A percentile compares a stretch with the other conserved stretches of the same genome.
Evolutionary conservation across 108 stramenopile species (phyloP).

Genomic region (Craspedostauros australis): DNA sequence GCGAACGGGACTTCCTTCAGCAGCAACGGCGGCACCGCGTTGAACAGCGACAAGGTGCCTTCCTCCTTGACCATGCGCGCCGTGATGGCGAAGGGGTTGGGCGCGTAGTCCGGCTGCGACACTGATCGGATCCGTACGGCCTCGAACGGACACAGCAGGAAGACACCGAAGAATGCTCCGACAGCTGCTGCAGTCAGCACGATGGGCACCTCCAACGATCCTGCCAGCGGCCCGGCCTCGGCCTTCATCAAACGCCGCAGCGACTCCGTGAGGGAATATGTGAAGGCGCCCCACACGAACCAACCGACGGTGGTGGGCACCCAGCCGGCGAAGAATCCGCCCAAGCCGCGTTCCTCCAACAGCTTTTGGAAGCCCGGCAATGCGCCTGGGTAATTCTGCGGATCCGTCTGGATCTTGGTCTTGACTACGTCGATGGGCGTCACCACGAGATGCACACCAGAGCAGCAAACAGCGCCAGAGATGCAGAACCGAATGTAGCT

Average conservation of each 20-base stretch:
- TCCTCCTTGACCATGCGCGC: slow-evolving; percentile 50
- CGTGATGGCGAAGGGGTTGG: slow-evolving; percentile 42
- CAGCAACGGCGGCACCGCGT: slow-evolving; percentile 44
- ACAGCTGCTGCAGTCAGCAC: slow-evolving; percentile 29
- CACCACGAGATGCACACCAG: slow-evolving; percentile 58
- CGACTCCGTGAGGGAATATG: slow-evolving; percentile 69
- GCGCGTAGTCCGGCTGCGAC: slow-evolving; percentile 56
- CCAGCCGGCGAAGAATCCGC: slow-evolving; percentile 77
- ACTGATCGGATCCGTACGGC: slow-evolving; percentile 63
- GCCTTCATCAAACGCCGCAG: slow-evolving; percentile 43
- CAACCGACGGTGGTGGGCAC: slow-evolving; percentile 80
- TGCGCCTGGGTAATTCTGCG: slow-evolving; percentile 57
- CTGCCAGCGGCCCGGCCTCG: slow-evolving; percentile 14
- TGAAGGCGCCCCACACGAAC: slow-evolving; percentile 58
- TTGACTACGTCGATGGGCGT: slow-evolving; percentile 57
- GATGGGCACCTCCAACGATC: slow-evolving; percentile 40
- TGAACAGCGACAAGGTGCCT: slow-evolving; percentile 51
- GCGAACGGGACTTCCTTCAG: slow-evolving; percentile 48
- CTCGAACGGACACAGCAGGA: slow-evolving; percentile 63
- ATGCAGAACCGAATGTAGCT: slow-evolving; percentile 65
- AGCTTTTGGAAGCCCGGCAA: slow-evolving; percentile 52
- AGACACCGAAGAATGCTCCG: slow-evolving; percentile 44
- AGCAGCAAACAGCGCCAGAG: slow-evolving; percentile 68
- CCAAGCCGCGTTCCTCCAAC: slow-evolving; percentile 39
- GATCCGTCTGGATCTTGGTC: slow-evolving; percentile 59